These are phyloP conservation scores for Penicillium subrubescens DNA, from an alignment of 495 filamentous ascomycete species.

Conservation along the genomic window DNA sequence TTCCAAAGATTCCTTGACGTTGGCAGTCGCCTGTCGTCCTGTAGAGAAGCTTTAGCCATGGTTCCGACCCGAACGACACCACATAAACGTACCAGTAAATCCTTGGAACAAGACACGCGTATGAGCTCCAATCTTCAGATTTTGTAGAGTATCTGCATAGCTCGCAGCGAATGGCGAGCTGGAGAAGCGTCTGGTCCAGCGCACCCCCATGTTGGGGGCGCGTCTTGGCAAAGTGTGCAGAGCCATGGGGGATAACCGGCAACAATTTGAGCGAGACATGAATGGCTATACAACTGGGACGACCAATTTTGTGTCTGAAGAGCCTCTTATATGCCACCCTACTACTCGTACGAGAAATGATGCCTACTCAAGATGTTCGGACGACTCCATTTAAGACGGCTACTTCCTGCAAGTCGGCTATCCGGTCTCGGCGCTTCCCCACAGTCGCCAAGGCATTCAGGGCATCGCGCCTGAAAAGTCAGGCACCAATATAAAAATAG, in stretches of 20 bases:
- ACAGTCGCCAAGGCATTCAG: background rate
- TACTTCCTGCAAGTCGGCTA: constrained; percentile 18
- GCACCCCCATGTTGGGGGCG: constrained; percentile 13
- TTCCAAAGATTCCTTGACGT: constrained; percentile 77
- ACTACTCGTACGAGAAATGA: background rate
- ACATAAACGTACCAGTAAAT: constrained; percentile 66
- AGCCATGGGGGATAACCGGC: constrained; percentile 16
- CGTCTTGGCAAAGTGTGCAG: constrained; percentile 22
- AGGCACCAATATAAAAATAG: background rate
- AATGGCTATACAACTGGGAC: background rate
- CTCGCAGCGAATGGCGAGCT: constrained; percentile 32
- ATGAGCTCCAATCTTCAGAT: constrained; percentile 75
- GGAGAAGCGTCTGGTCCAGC: constrained; percentile 39
- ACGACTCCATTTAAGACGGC: constrained; percentile 6
- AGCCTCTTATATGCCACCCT: background rate
- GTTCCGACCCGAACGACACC: background rate
- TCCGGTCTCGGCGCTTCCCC: constrained; percentile 18
- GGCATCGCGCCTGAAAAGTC: background rate
- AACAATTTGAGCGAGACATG: background rate
- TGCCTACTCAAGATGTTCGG: background rate
- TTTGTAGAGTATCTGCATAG: constrained; percentile 69
- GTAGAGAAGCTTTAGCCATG: constrained; percentile 19
- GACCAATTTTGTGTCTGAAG: background rate
- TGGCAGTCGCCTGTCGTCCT: constrained; percentile 68
- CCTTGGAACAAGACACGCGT: constrained; percentile 88